phyloP scores from a whole-genome alignment of 2,329 filamentous ascomycete species.

The Blastomyces silverae region DNA sequence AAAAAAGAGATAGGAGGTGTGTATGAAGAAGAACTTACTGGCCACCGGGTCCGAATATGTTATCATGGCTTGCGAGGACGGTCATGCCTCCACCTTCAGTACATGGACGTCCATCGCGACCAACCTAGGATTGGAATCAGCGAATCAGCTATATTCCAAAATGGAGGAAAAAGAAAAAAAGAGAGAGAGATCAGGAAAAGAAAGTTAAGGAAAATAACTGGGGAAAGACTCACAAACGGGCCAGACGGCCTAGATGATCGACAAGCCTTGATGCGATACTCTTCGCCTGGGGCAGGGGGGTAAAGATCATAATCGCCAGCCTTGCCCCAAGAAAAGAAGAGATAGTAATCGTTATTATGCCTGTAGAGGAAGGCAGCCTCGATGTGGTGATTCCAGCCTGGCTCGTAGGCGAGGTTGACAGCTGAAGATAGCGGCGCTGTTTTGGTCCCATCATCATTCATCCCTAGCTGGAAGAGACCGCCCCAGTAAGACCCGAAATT shows the following conservation, averaged over 20 bases:
- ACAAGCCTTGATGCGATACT: conserved; percentile 59
- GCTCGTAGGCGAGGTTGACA: conserved; percentile 9
- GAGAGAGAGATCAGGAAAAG: too few species aligned
- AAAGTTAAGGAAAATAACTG: not conserved
- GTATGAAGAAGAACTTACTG: conserved; percentile 51
- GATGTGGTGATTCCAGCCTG: conserved; percentile 10
- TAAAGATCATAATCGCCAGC: conserved; percentile 7
- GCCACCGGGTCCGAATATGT: conserved; percentile 59
- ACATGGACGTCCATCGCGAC: conserved; percentile 47
- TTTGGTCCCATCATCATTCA: conserved; percentile 12
- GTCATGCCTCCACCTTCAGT: conserved; percentile 52
- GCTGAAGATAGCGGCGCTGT: conserved; percentile 7
- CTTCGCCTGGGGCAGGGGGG: conserved; percentile 48
- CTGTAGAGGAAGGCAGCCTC: conserved; percentile 11
- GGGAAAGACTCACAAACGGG: conserved; percentile 41
- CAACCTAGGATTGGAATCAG: conserved; percentile 36
- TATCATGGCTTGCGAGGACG: conserved; percentile 54
- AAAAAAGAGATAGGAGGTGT: conserved; percentile 24
- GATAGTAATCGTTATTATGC: conserved; percentile 3
- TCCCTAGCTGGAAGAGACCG: conserved; percentile 55
- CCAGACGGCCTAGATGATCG: conserved; percentile 49
- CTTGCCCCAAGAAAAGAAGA: conserved; percentile 12
- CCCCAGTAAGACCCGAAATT: conserved; percentile 65
- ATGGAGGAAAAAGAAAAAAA: not conserved
- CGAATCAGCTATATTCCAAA: not conserved